Base-by-base conservation (phyloP, 257 asterid species). In the Nicotiana benthamiana region DNA sequence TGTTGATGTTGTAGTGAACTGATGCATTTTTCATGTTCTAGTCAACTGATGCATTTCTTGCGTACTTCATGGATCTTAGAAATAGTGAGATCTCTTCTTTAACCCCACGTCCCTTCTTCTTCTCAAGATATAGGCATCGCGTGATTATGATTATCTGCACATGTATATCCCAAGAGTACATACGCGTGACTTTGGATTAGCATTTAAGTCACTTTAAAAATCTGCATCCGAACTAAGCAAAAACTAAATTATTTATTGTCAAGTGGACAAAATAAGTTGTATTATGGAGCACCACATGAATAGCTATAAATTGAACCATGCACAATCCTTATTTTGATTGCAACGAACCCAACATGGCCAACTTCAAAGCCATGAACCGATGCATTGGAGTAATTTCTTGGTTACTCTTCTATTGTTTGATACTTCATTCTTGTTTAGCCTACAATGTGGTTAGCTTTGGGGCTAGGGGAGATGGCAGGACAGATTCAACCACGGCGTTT, bases 381-480 rank as follows among this genome's bases (percentile, higher is more conserved):
- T 77, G 26, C 62, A 57, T 79, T 80, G 59, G 15, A 46, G 76
- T 46, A 46, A 61, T 16, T 3, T 80, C 20, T 54, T 85, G n/a
- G 62, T 85, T 9, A 18, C 68, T 82, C 2, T 18, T 88, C 16
- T 51, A 43, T 24, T 1, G 79, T 4, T 77, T 56, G 1, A 36
- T 80, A 15, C 9, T 63, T 6, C 75, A 80, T 13, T 80, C 83
- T 20, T 11, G 80, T 17, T 26, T 78, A 28, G 93, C 94, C 70
- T 90, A 88, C 68, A 90, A 89, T 76, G 97, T 93, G 0, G 88
- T 88, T 5, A 9, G 52, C 4, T 93, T 56, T 63, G 98, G 98
- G 5, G 98, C 96, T 1, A 80, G 83, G 70, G 94, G 91, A 12
- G 94, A 93, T 28, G 98, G 97, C 1, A 84, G 56, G 30, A 92